Percentiles rank a stretch among this genome's conserved stretches.
Conservation (phyloP, 305 asterid genomes). For the Fraxinus sp. region DNA sequence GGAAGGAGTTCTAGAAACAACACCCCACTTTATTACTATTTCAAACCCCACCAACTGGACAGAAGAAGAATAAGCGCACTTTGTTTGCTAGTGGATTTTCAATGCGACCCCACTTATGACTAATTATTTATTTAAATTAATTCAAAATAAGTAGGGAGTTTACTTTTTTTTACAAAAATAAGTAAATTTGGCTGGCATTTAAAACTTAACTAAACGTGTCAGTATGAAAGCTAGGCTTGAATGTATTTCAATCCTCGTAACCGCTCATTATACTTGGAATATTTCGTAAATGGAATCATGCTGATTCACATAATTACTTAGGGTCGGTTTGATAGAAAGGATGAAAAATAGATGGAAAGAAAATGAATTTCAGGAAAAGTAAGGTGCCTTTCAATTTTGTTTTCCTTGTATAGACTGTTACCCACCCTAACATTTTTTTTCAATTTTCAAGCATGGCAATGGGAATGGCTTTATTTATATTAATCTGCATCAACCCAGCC, state of each 20-base stretch:
- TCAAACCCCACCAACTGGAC: slow-evolving; percentile 25
- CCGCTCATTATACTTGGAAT: too few relatives aligned
- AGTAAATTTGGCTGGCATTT: neutral
- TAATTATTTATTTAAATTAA: too few relatives aligned
- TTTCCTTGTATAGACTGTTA: neutral
- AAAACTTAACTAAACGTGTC: neutral
- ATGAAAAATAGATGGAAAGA: too few relatives aligned
- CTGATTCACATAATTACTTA: too few relatives aligned
- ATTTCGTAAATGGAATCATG: too few relatives aligned
- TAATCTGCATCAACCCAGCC: neutral
- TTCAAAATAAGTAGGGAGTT: neutral
- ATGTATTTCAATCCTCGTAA: neutral
- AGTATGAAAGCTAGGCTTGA: neutral
- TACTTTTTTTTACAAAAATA: too few relatives aligned
- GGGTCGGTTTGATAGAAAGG: too few relatives aligned
- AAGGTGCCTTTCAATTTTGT: neutral
- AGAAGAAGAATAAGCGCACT: neutral
- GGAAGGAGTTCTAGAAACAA: slow-evolving; percentile 54
- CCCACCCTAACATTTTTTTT: slow-evolving; percentile 27
- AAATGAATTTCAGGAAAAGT: too few relatives aligned
- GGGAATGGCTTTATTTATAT: neutral
- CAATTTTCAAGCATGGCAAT: slow-evolving; percentile 7
- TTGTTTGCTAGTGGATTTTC: neutral
- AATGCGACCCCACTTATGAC: neutral
- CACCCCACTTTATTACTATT: slow-evolving; percentile 18